Conservation (phyloP, 371 early-diverging fungal species). For the Amoeboradix gromovi region DNA sequence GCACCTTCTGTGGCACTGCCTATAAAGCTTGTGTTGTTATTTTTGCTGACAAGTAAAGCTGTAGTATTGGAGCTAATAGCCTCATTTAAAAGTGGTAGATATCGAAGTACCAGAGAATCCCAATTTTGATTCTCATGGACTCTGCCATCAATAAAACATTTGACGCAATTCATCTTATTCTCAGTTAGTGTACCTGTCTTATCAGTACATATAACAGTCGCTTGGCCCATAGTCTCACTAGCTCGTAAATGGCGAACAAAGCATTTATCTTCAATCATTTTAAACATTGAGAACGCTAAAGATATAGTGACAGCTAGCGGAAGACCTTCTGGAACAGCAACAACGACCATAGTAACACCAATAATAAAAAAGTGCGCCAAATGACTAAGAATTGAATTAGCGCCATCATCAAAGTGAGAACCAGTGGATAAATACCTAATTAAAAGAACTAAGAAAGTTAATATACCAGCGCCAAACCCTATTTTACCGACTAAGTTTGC, state of each 20-base stretch:
- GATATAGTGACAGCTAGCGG: conserved; percentile 89
- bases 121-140: background rate
- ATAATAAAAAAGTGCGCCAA: background rate
- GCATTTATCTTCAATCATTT: conserved; percentile 63
- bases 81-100: background rate
- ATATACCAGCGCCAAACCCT: conserved; percentile 44
- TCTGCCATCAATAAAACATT: conserved; percentile 8
- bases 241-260: conserved; percentile 71
- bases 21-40: conserved; percentile 4
- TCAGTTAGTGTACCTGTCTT: conserved; percentile 87
- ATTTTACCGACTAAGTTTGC: conserved; percentile 74
- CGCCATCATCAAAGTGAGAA: background rate
- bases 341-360: background rate
- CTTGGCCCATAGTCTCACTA: conserved; percentile 91
- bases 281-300: conserved; percentile 64
- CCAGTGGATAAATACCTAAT: conserved; percentile 22
- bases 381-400: background rate
- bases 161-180: conserved; percentile 75
- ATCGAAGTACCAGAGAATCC: background rate
- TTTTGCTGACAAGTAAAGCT: conserved; percentile 4
- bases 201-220: conserved; percentile 82
- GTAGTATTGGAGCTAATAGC: conserved; percentile 1
- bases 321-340: conserved; percentile 66
- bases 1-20: conserved; percentile 10
- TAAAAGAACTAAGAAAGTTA: conserved; percentile 41